Percentiles rank a stretch among this genome's conserved stretches.
phyloP scores from a whole-genome alignment of 768 basidiomycete species.

The Leccinum uliginosum region DNA sequence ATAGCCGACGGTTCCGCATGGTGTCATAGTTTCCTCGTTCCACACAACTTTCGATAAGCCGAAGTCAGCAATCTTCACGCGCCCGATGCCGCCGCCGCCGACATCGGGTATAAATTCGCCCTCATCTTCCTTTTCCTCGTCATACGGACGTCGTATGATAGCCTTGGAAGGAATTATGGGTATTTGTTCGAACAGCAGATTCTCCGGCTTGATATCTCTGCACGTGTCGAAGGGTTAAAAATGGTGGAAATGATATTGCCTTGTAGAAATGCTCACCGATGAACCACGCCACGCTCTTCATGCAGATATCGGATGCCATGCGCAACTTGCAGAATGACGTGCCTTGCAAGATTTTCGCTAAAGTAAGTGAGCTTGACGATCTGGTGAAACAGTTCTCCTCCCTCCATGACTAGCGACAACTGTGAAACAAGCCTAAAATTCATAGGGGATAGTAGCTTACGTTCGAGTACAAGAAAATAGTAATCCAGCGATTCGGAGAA shows the following conservation, averaged over 20 bases:
- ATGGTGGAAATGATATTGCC: neutral
- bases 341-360: conserved; percentile 93
- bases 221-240: neutral
- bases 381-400: conserved; percentile 97
- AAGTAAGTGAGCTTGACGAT: conserved; percentile 99
- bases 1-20: conserved; percentile 99
- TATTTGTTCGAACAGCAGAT: conserved; percentile 89
- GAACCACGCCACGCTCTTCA: conserved; percentile 96
- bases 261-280: conserved; percentile 48
- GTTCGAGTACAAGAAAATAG: conserved; percentile 92
- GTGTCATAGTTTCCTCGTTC: conserved; percentile 99
- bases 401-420: conserved; percentile 75
- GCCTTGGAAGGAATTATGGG: conserved; percentile 84
- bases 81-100: conserved; percentile 95
- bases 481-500: conserved; percentile 92
- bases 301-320: conserved; percentile 93
- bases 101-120: conserved; percentile 90
- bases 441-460: conserved; percentile 41
- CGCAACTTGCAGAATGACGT: conserved; percentile 95
- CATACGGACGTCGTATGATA: conserved; percentile 77
- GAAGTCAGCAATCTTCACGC: conserved; percentile 98
- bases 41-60: conserved; percentile 96
- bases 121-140: conserved; percentile 98
- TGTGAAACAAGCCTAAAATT: conserved; percentile 7
- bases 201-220: conserved; percentile 97